Percentiles rank a stretch among this genome's conserved stretches.
Conservation (phyloP, 768 basidiomycete genomes). For the Rhodotorula paludigena region DNA sequence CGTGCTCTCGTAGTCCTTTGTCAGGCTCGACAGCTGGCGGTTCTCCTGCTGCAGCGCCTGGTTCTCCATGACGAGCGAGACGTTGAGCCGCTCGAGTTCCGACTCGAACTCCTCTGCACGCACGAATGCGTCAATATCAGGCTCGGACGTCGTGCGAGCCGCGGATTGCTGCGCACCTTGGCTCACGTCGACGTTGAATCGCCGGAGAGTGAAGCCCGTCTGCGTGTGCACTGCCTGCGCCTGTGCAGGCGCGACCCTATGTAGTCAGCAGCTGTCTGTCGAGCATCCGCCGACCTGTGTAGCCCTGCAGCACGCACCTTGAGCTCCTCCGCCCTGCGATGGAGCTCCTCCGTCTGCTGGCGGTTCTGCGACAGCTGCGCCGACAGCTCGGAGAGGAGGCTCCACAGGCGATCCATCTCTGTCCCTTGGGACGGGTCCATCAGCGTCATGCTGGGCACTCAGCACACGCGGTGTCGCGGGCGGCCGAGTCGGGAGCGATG, state of each 20-base stretch:
- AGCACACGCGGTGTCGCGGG: not conserved
- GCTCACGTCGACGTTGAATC: slow-evolving; percentile 81
- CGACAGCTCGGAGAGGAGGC: slow-evolving; percentile 72
- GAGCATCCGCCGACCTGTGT: too few relatives aligned
- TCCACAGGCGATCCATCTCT: slow-evolving; percentile 70
- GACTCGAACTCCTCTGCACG: slow-evolving; percentile 78
- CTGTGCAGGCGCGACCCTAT: slow-evolving; percentile 48
- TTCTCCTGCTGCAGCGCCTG: slow-evolving; percentile 89
- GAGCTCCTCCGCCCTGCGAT: slow-evolving; percentile 63
- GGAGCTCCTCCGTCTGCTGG: slow-evolving; percentile 63
- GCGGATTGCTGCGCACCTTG: slow-evolving; percentile 56
- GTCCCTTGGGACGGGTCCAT: slow-evolving; percentile 33
- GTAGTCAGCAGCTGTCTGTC: not conserved
- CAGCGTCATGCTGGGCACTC: slow-evolving; percentile 2
- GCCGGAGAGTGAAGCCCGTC: slow-evolving; percentile 70
- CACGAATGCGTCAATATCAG: not conserved
- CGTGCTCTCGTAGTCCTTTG: slow-evolving; percentile 92
- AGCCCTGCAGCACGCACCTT: slow-evolving; percentile 57
- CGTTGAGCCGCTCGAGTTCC: slow-evolving; percentile 82
- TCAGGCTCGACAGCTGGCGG: slow-evolving; percentile 76
- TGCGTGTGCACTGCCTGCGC: slow-evolving; percentile 67
- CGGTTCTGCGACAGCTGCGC: slow-evolving; percentile 79
- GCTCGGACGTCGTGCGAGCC: not conserved
- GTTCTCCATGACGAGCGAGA: slow-evolving; percentile 87
- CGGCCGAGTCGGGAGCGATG: not conserved